Evolutionary conservation across 805 yeast genomes (phyloP), one percentile per base, ranked within the genome.

Genomic region (Yamadazyma ubonensis): DNA sequence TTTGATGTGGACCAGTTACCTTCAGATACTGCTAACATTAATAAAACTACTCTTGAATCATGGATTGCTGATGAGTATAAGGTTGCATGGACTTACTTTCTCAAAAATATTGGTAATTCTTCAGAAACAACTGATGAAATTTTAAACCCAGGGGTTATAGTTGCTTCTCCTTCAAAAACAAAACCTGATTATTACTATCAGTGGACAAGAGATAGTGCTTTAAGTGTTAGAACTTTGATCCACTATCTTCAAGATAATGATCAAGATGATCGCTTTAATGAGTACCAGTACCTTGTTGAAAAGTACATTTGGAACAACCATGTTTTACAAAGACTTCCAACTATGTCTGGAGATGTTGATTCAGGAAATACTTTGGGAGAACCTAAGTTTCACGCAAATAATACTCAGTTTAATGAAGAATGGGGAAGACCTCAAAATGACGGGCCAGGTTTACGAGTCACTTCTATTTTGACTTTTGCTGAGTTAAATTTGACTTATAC

Each of bases 391-490:
- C 58, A 72, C 57, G 78, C 81, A 3, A 76, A 87, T 55, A 81
- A 83, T 17, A 52, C 77, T 0, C 69, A 85, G 1, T 91, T 84
- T 52, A 58, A 59, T 5, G 81, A 66, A 2, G 58, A 67, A 25
- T 91, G 98, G 98, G 98, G 98, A 2, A 71, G 98, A 50, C 98
- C 98, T 1, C 98, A 91, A 62, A 75, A 88, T 44, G 98, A 91
- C 59, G 98, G 98, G 0, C 96, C 98, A 0, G 90, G 95, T 1
- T 69, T 91, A 42, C 73, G 97, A 51, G 73, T 81, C 8, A 72
- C 83, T 41, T 74, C 96, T 1, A 70, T 82, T 16, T 59, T 76
- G 27, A 74, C 74, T 45, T 86, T 78, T 55, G 50, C 86, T 43
- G 61, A 65, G 16, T 50, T 73, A 29, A 33, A 38, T 2, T 33